Percentiles rank a stretch among this genome's conserved stretches.
Evolutionary conservation across 192 early-diverging fungal species (phyloP).

Genomic region (Backusella tuberculispora): DNA sequence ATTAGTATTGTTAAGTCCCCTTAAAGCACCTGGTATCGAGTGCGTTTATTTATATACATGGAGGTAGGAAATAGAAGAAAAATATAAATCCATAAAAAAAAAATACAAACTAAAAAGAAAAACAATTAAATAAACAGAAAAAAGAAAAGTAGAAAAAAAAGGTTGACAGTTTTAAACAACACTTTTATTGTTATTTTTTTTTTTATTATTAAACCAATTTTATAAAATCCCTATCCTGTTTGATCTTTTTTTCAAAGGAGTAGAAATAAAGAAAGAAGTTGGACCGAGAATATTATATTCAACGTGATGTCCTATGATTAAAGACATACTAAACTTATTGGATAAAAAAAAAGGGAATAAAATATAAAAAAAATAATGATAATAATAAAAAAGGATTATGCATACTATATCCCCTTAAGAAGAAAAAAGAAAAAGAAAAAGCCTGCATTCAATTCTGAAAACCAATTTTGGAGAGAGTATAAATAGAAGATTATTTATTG

Average conservation of each 20-base stretch:
- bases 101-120: neutral
- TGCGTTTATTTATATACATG: conserved; percentile 8
- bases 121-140: neutral
- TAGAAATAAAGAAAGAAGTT: neutral
- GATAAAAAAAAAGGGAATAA: conserved; percentile 7
- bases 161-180: neutral
- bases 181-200: neutral
- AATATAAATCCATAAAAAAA: neutral
- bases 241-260: neutral
- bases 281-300: conserved; percentile 10
- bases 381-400: neutral
- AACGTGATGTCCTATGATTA: conserved; percentile 14
- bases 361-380: too few relatives aligned
- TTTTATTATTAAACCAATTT: neutral
- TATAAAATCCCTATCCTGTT: neutral
- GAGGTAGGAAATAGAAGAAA: neutral
- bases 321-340: conserved; percentile 6
- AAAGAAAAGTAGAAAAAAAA: too few relatives aligned
- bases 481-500: neutral
- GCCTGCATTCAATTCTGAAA: conserved; percentile 7
- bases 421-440: neutral
- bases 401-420: neutral
- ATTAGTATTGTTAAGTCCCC: neutral
- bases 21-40: neutral
- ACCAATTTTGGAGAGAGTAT: neutral